A percentile compares a stretch with the other conserved stretches of the same genome.
Conservation (phyloP, 1,284 basidiomycete genomes). For the Sutorius eximius region DNA sequence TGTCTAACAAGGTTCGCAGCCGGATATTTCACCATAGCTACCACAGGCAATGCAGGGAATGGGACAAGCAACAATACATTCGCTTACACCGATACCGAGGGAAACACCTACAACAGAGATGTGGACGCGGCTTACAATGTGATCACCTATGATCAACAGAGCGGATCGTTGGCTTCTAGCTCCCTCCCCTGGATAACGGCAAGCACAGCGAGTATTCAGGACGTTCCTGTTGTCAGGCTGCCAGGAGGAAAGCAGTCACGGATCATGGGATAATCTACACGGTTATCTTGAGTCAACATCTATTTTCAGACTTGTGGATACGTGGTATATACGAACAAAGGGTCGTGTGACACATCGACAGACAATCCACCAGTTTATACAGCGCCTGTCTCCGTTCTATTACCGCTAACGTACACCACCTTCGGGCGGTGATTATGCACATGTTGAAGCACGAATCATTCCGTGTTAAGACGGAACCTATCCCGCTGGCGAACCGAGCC, state of each 20-base stretch:
- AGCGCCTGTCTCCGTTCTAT: background rate
- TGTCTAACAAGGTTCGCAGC: slow-evolving; percentile 34
- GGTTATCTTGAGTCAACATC: background rate
- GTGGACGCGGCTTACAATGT: slow-evolving; percentile 62
- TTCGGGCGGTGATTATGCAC: slow-evolving; percentile 23
- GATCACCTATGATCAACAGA: slow-evolving; percentile 59
- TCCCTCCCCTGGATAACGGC: background rate
- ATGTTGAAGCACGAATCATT: slow-evolving; percentile 44
- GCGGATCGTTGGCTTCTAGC: slow-evolving; percentile 50
- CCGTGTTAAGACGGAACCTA: slow-evolving; percentile 40
- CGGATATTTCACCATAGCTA: slow-evolving; percentile 51
- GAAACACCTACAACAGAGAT: slow-evolving; percentile 61
- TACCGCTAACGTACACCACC: slow-evolving; percentile 18
- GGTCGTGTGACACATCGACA: background rate
- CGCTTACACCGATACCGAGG: slow-evolving; percentile 54
- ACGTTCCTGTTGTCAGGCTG: slow-evolving; percentile 38
- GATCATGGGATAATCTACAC: slow-evolving; percentile 1
- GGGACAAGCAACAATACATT: slow-evolving; percentile 72
- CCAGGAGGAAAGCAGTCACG: slow-evolving; percentile 38
- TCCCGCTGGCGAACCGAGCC: slow-evolving; percentile 7
- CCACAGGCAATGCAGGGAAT: slow-evolving; percentile 50
- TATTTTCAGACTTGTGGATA: slow-evolving; percentile 3
- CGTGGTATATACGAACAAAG: slow-evolving; percentile 13
- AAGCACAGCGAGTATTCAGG: background rate
- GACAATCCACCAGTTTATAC: background rate